Conservation (phyloP, 2,329 filamentous ascomycete species). For the Purpureocillium lavendulum region DNA sequence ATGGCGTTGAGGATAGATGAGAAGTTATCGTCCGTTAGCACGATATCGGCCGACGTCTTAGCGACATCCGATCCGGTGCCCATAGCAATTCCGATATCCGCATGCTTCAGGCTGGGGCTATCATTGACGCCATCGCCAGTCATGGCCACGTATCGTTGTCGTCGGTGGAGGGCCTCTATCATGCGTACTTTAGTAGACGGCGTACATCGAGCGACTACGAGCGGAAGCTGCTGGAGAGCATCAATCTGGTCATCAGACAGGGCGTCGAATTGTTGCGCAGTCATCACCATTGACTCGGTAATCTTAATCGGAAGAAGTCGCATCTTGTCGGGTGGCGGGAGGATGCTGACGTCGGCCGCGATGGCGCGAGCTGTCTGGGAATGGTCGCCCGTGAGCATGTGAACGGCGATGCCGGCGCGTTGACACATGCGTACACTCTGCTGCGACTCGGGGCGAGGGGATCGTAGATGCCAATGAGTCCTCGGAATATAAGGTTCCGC, state of each 20-base stretch:
- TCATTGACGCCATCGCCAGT: slow-evolving; percentile 90
- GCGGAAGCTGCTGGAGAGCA: slow-evolving; percentile 61
- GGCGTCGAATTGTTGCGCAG: slow-evolving; percentile 70
- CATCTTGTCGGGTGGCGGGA: slow-evolving; percentile 47
- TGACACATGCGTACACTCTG: slow-evolving; percentile 62
- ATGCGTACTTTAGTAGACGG: slow-evolving; percentile 84
- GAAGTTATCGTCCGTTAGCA: slow-evolving; percentile 83
- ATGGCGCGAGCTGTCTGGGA: slow-evolving; percentile 72
- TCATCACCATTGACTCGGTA: slow-evolving; percentile 64
- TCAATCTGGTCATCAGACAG: slow-evolving; percentile 71
- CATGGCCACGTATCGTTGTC: slow-evolving; percentile 73
- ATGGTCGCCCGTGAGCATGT: slow-evolving; percentile 82
- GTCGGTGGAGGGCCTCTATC: slow-evolving; percentile 79
- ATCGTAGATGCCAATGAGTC: slow-evolving; percentile 81
- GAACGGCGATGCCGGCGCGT: slow-evolving; percentile 66
- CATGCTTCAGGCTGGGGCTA: slow-evolving; percentile 68
- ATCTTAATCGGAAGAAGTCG: slow-evolving; percentile 50
- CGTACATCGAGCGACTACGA: slow-evolving; percentile 77
- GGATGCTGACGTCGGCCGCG: slow-evolving; percentile 69
- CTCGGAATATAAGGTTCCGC: slow-evolving; percentile 60
- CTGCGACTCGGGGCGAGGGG: slow-evolving; percentile 73
- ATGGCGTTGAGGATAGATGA: slow-evolving; percentile 78
- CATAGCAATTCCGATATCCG: slow-evolving; percentile 87
- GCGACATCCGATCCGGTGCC: slow-evolving; percentile 79
- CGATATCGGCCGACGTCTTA: slow-evolving; percentile 74